Base-by-base conservation (phyloP, 148 eudicot species). In the Rhododendron simsii region DNA sequence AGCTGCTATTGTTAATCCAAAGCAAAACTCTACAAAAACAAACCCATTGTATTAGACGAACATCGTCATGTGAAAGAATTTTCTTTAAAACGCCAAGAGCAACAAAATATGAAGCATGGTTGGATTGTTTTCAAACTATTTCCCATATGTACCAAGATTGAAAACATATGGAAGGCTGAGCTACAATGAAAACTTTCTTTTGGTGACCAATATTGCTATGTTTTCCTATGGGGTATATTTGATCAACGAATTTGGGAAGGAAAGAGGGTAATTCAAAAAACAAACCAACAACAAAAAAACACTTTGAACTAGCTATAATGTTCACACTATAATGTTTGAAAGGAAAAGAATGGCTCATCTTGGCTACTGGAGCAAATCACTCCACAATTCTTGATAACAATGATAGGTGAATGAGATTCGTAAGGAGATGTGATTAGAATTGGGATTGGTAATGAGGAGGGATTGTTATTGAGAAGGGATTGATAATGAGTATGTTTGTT, bases 1-100 rank as follows among this genome's bases (percentile, higher is more conserved):
- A 23, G 86, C 88, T 9, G 91, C 87, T 80, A 85, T 0, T 37
- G 90, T 77, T 69, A 87, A 57, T 69, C 88, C 91, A 83, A 59
- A 20, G 84, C 86, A 50, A 67, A 86, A 80, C 50, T 88, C 90
- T 90, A 13, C 88, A 67, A 35, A 84, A 84, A 61, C n/a, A 16
- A 69, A n/a, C 9, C 57, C 44, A 59, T 0, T 0, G 3, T 26
- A 85, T 37, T 15, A 85, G 73, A 51, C 45, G 33, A 20, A 44
- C 50, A 41, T 33, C 35, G 1, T 33, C 35, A 33, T 0, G 21
- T 4, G 14, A 65, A 5, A 26, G 28, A 44, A 30, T 53, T 20
- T 65, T 20, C 15, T 84, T 15, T 5, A 18, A 23, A 53, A 3
- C 1, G 59, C 21, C 21, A 85, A 67, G 8, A 82, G 12, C 7